Evolutionary conservation across 306 rosid genomes (phyloP), one percentile per base, ranked within the genome.

Genomic region (Citrullus mucosospermus): DNA sequence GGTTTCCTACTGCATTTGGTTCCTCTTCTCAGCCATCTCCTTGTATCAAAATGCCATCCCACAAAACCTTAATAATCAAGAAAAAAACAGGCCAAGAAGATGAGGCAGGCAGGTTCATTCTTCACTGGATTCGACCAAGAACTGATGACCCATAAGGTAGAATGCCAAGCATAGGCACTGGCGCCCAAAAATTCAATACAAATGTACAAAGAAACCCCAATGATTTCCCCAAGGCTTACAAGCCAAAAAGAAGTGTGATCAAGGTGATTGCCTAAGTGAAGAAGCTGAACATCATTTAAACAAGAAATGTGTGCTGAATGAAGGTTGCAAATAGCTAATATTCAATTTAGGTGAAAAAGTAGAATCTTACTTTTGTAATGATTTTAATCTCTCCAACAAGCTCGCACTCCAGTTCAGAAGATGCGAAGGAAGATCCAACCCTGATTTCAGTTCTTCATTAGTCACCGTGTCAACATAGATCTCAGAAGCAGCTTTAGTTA

Each of bases 361-460:
- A 25, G 50, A 50, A 67, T 11, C 85, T 78, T 88, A 96, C 99
- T 83, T 83, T 75, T 87, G 79, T 51, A 91, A 81, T 46, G 91
- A 89, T 72, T 88, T 88, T 73, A 96, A 80, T 86, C 87, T 91
- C 85, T 89, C 93, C 65, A 92, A 84, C 84, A 96, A 84, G 60
- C 63, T 79, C 84, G 89, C 93, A 41, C 91, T 59, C 73, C 82
- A 84, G 79, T 79, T 78, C 32, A 86, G 84, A 77, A 92, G 93
- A 66, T 22, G 59, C 6, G 89, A 88, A 79, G 93, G 89, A 66
- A 82, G 78, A 72, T 89, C 90, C 62, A 54, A 59, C 76, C 78
- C 89, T 6, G 79, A 60, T 66, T 83, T 88, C 76, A 60, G 82
- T 78, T 81, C 87, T 34, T 83, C 97, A 80, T 22, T 65, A 48